A percentile compares a stretch with the other conserved stretches of the same genome.
Conservation (phyloP, 768 basidiomycete species). For the Mycena pura region DNA sequence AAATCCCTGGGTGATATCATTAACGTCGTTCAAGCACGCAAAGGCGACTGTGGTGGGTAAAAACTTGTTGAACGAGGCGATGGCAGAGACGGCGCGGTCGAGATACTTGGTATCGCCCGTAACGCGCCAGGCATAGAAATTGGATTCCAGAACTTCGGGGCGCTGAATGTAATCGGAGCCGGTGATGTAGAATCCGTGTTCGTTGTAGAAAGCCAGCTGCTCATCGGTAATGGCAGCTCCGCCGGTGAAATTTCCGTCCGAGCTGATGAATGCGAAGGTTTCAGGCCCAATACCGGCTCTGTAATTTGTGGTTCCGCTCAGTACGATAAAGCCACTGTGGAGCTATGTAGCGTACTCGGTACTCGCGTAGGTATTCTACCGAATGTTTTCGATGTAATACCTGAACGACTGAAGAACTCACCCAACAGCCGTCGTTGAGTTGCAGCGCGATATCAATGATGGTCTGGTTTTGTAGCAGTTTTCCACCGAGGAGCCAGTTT, state of each 20-base stretch:
- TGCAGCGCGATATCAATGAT: constrained; percentile 67
- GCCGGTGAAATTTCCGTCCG: constrained; percentile 70
- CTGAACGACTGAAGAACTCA: background rate
- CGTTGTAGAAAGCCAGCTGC: constrained; percentile 59
- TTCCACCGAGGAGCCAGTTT: constrained; percentile 82
- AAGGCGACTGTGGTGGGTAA: constrained; percentile 39
- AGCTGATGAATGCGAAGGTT: constrained; percentile 66
- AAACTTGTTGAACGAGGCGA: constrained; percentile 48
- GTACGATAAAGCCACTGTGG: background rate
- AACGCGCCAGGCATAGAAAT: constrained; percentile 63
- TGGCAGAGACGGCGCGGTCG: constrained; percentile 49
- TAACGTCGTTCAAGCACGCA: constrained; percentile 49
- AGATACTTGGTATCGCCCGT: constrained; percentile 56
- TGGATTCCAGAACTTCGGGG: constrained; percentile 53
- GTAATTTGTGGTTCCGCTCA: constrained; percentile 1
- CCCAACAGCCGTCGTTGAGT: constrained; percentile 75
- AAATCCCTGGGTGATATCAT: constrained; percentile 26
- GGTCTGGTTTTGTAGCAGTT: constrained; percentile 71
- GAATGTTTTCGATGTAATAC: background rate
- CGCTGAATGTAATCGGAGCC: constrained; percentile 64
- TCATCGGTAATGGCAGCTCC: constrained; percentile 39
- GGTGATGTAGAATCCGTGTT: constrained; percentile 72
- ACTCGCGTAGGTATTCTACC: constrained; percentile 70
- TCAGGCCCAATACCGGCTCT: constrained; percentile 85
- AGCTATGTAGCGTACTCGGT: constrained; percentile 54